Percentiles rank a stretch among this genome's conserved stretches.
phyloP scores from a whole-genome alignment of 2,329 filamentous ascomycete species.

The Arthrobotrys megalospora region DNA sequence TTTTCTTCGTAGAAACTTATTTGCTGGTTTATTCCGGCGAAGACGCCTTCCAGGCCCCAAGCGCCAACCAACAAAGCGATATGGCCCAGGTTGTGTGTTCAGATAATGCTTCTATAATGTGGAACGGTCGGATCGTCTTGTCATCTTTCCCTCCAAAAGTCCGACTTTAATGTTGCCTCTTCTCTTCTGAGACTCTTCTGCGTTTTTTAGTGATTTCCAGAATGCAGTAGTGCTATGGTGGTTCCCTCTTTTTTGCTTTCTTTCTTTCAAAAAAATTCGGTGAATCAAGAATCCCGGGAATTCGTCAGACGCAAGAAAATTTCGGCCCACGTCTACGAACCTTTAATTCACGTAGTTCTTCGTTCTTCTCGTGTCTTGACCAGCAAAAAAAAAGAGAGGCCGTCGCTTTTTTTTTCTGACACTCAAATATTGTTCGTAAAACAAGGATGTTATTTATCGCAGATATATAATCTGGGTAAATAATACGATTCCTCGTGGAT shows the following conservation, averaged over 20 bases:
- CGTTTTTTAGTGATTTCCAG: constrained; percentile 28
- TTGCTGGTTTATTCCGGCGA: constrained; percentile 28
- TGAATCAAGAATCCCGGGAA: constrained; percentile 43
- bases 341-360: constrained; percentile 57
- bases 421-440: constrained; percentile 55
- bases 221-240: constrained; percentile 10
- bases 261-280: constrained; percentile 6
- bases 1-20: constrained; percentile 22
- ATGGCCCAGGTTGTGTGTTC: constrained; percentile 37
- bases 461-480: constrained; percentile 48
- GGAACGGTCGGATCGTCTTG: constrained; percentile 47
- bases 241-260: constrained; percentile 9
- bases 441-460: constrained; percentile 40
- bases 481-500: constrained; percentile 34
- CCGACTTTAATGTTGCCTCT: constrained; percentile 27
- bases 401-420: constrained; percentile 32
- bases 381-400: constrained; percentile 34
- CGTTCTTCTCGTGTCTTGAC: constrained; percentile 34
- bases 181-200: constrained; percentile 14
- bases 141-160: constrained; percentile 44
- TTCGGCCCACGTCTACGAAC: constrained; percentile 58
- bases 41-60: constrained; percentile 39
- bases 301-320: constrained; percentile 34
- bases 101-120: constrained; percentile 50
- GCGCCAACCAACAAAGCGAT: constrained; percentile 42